Conservation (phyloP, 202 grass and related monocot species). For the Schoenoplectus triqueter region DNA sequence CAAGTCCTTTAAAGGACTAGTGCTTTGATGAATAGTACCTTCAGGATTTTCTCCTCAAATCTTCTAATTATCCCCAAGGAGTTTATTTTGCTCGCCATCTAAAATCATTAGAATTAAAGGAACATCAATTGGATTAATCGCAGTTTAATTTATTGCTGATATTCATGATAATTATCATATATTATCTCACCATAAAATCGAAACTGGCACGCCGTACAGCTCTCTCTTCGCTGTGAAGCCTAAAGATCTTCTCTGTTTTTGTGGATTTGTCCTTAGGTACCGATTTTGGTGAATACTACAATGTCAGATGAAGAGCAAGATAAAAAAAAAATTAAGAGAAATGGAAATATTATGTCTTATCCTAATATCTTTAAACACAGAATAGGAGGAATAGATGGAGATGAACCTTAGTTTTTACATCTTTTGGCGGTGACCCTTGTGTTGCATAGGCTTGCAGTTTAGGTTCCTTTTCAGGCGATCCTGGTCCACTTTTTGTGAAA, state of each 20-base stretch:
- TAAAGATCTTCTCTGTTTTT: conserved; percentile 35
- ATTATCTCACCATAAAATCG: conserved; percentile 61
- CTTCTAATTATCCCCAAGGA: conserved; percentile 76
- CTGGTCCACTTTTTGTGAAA: conserved; percentile 23
- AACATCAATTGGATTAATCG: neutral
- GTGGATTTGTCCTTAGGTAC: conserved; percentile 18
- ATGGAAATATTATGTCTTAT: neutral
- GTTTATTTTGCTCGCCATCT: conserved; percentile 91
- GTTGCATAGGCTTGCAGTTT: neutral
- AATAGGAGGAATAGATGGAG: neutral
- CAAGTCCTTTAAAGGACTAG: neutral
- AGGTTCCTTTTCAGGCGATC: conserved; percentile 5
- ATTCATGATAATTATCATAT: neutral
- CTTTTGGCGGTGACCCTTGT: conserved; percentile 17
- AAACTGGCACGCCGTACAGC: conserved; percentile 68
- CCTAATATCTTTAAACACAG: neutral
- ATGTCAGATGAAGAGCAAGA: neutral
- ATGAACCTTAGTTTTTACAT: conserved; percentile 25
- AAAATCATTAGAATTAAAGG: neutral
- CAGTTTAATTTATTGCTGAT: neutral
- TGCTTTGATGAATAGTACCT: conserved; percentile 47
- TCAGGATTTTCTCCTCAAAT: conserved; percentile 79
- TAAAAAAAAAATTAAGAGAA: neutral
- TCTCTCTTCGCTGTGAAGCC: conserved; percentile 87
- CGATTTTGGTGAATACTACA: neutral